A percentile compares a stretch with the other conserved stretches of the same genome.
Evolutionary conservation across 441 rosid species (phyloP).

Genomic region (Corymbia citriodora): DNA sequence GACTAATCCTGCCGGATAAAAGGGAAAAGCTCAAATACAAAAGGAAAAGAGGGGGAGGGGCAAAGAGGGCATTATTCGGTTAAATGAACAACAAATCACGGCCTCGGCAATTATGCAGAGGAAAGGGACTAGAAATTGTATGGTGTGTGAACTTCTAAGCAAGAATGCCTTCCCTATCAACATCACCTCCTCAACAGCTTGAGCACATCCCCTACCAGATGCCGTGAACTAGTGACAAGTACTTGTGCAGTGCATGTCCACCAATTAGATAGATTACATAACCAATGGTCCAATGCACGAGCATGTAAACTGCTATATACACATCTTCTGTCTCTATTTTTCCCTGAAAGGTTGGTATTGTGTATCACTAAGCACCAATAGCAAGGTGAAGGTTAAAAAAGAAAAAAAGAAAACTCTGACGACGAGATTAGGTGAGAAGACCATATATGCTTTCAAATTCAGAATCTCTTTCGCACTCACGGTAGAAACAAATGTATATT

Average conservation of each 20-base stretch:
- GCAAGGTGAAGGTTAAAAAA: background rate
- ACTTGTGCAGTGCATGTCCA: slow-evolving; percentile 35
- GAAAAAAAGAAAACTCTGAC: background rate
- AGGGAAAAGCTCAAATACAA: background rate
- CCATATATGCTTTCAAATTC: background rate
- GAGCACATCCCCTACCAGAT: slow-evolving; percentile 83
- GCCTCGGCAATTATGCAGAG: background rate
- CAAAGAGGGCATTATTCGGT: background rate
- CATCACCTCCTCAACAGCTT: slow-evolving; percentile 40
- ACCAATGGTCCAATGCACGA: background rate
- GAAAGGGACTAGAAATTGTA: background rate
- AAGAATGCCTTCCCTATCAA: background rate
- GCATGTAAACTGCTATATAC: background rate
- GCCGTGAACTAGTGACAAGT: slow-evolving; percentile 84
- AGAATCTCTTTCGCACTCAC: background rate
- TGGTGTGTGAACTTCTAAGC: background rate
- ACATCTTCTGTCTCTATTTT: background rate
- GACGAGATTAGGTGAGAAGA: background rate
- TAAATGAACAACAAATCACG: background rate
- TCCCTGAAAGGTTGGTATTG: background rate
- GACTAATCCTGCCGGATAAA: background rate
- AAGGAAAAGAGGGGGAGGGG: background rate
- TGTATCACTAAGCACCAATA: background rate
- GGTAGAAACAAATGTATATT: background rate
- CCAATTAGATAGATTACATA: background rate